A percentile compares a stretch with the other conserved stretches of the same genome.
Evolutionary conservation across 2,329 filamentous ascomycete genomes (phyloP).

Genomic region (Ustilaginoidea virens): DNA sequence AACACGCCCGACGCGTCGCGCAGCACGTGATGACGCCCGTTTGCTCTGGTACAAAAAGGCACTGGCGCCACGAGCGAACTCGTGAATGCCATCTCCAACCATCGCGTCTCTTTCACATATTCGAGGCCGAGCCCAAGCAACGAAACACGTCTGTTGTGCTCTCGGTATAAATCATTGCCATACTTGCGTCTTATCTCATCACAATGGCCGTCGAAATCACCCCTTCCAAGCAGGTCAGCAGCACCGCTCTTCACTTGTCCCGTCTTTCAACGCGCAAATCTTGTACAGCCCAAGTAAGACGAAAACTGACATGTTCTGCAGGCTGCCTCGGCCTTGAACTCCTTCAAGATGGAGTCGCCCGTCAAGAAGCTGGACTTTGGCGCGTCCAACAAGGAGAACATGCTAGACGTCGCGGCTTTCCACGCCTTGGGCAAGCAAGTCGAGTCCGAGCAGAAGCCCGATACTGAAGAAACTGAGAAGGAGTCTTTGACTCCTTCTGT

Average conservation of each 20-base stretch:
- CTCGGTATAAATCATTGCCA: no score
- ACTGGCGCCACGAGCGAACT: constrained; percentile 13
- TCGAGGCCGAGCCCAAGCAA: neutral
- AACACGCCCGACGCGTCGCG: constrained; percentile 19
- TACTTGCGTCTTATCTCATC: constrained; percentile 6
- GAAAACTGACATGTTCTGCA: constrained; percentile 28
- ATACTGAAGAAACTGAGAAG: constrained; percentile 27
- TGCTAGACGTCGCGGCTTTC: constrained; percentile 33
- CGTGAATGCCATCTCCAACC: constrained; percentile 10
- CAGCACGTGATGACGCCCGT: constrained; percentile 22
- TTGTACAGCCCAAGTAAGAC: no score
- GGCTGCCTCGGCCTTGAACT: constrained; percentile 76
- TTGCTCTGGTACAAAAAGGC: constrained; percentile 22
- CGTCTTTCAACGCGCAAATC: neutral
- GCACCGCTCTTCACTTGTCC: constrained; percentile 4
- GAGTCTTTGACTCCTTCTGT: constrained; percentile 21
- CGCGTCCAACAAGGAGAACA: constrained; percentile 68
- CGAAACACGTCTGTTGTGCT: no score
- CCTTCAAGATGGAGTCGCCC: constrained; percentile 84
- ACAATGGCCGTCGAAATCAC: constrained; percentile 64
- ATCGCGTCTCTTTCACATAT: constrained; percentile 17
- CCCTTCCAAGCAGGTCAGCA: constrained; percentile 41
- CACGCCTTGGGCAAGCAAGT: constrained; percentile 37
- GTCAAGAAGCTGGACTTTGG: constrained; percentile 79
- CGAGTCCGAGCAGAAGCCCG: constrained; percentile 45